Evolutionary conservation across 169 alveolate genomes (phyloP), one percentile per base, ranked within the genome.

Genomic region (Plasmodium blacklocki): DNA sequence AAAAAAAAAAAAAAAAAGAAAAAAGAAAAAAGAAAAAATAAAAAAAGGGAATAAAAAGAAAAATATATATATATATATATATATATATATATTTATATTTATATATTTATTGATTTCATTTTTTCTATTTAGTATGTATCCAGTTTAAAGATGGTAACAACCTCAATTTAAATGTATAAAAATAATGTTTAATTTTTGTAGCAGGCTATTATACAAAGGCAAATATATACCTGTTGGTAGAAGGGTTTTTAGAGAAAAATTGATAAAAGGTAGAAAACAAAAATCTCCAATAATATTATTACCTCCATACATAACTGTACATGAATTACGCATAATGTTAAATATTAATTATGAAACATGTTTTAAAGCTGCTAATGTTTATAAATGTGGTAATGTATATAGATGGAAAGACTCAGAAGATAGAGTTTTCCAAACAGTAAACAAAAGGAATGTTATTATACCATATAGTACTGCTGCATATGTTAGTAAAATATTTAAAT

Each of bases 381-480:
- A 94, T 18, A 76, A 92, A 12, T 21, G 91, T 59, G 85, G 93
- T 18, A 88, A 87, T n/a, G 76, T 15, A 43, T 94, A 93, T 75
- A 50, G 66, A 43, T 94, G 97, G 97, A 92, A 70, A 66, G 97
- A 94, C 59, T 64, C 76, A 32, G 90, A 92, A 21, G 96, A 94
- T 45, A 92, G 97, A 19, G 60, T 66, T 21, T 94, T 93, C 85
- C 90, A 93, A 49, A 73, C 92, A 83, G 73, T 80, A 88, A 91
- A 90, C 73, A 93, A 93, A 52, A 64, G 96, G 56, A 74, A 93
- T 64, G 96, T 95, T 9, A 59, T 93, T 49, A 93, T 95, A 47
- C 94, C 96, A 39, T 95, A 89, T 58, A 94, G 88, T 56, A 52
- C 68, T 67, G 96, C 97, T 4, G 96, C 96, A 1, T 86, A 75